These are phyloP conservation scores for Pezicula neosporulosa DNA, from an alignment of 2,329 filamentous ascomycete genomes.

Conservation along the genomic window DNA sequence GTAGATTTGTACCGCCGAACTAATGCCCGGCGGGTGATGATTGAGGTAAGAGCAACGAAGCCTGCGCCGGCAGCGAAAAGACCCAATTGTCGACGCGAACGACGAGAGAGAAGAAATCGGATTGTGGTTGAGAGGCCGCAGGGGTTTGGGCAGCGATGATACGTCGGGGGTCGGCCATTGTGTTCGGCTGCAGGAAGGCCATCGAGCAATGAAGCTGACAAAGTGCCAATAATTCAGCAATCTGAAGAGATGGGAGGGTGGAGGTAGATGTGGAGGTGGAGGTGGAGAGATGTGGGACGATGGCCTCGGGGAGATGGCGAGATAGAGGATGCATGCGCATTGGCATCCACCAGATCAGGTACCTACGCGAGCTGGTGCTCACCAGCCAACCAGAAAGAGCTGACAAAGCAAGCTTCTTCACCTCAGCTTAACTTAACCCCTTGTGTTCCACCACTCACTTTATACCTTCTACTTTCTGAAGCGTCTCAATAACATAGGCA, in stretches of 20 bases:
- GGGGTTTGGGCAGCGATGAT: not conserved
- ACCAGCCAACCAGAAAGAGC: too few species aligned
- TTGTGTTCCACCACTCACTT: too few species aligned
- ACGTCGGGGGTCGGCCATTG: constrained; percentile 10
- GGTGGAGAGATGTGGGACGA: too few species aligned
- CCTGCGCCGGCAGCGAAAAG: constrained; percentile 72
- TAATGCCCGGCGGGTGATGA: constrained; percentile 70
- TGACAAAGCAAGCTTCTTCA: too few species aligned
- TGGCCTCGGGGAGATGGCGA: too few species aligned
- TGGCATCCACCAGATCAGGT: too few species aligned
- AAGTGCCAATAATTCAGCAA: not conserved
- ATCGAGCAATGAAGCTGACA: constrained; percentile 6
- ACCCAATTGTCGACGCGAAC: constrained; percentile 53
- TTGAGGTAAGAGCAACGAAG: constrained; percentile 70
- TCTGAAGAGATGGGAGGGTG: not conserved
- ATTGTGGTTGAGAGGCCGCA: constrained; percentile 11
- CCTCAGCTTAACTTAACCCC: too few species aligned
- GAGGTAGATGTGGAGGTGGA: too few species aligned
- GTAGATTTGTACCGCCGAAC: constrained; percentile 56
- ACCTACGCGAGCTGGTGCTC: too few species aligned
- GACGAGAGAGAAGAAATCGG: constrained; percentile 25
- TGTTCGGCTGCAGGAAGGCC: constrained; percentile 16
- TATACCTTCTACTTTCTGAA: too few species aligned
- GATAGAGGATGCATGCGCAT: too few species aligned
- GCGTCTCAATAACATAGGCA: too few species aligned